Evolutionary conservation across 768 basidiomycete genomes (phyloP), one percentile per base, ranked within the genome.

Genomic region (Nidularia pulvinata): DNA sequence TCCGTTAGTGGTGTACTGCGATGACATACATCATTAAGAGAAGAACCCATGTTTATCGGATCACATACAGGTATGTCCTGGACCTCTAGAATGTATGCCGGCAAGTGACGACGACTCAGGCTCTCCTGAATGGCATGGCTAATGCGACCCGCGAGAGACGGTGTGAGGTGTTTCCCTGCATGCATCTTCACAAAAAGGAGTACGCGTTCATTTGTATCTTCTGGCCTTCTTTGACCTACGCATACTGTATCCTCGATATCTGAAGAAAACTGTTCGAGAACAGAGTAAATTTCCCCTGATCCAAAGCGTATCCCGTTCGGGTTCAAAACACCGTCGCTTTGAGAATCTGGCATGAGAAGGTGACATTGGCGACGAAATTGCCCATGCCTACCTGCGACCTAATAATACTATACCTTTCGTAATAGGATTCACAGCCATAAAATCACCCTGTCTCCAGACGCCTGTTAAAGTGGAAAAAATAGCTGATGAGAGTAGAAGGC

Each of bases 221-320:
- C 68, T 44, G 80, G 56, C 37, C 88, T 70, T 54, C 83, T 73
- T 68, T 88, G 85, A 1, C 91, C 91, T 3, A 93, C 79, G 48
- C 90, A 91, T 7, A 93, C 70, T 7, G 78, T 80, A 60, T 93
- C 91, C 49, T 88, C 84, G 19, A 93, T 61, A 7, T 62, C 68
- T 13, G 67, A 59, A 0, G 76, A 69, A 54, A 89, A 85, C 48
- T 77, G 70, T 39, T 86, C 82, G 53, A 92, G 69, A 7, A 89
- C 81, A 5, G 81, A 74, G 59, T 93, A 93, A n/a, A 93, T 88
- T 66, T 93, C 91, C 6, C 79, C 84, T 1, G 88, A 89, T 37
- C 91, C 91, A 62, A 93, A 93, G 3, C 91, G 82, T 49, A 93
- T 84, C 4, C 91, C 91, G 33, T 83, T 85, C 3, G 91, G 91